These are phyloP conservation scores for Naganishia sp. DNA, from an alignment of 1,284 basidiomycete species.

Conservation along the genomic window DNA sequence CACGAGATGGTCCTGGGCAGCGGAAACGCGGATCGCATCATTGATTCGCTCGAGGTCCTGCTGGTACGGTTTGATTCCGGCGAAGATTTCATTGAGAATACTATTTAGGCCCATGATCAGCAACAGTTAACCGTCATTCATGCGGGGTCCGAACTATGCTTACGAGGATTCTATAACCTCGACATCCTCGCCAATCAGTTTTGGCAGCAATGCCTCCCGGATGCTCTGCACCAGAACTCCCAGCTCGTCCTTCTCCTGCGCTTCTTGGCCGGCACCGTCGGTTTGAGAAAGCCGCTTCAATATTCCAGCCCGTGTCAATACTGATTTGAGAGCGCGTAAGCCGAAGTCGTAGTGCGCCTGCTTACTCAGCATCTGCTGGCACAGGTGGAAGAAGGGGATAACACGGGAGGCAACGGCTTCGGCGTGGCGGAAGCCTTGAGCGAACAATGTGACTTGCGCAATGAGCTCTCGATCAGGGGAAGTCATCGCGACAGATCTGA, in stretches of 20 bases:
- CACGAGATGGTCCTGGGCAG: slow-evolving; percentile 79
- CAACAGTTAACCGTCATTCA: not conserved
- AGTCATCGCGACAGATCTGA: slow-evolving; percentile 93
- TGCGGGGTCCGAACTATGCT: slow-evolving; percentile 38
- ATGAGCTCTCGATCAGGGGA: slow-evolving; percentile 97
- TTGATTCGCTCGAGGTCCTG: slow-evolving; percentile 81
- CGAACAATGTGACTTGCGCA: slow-evolving; percentile 98
- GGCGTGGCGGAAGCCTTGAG: slow-evolving; percentile 97
- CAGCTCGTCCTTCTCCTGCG: slow-evolving; percentile 70
- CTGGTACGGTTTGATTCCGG: slow-evolving; percentile 89
- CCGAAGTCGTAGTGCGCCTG: slow-evolving; percentile 99
- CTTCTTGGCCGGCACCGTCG: slow-evolving; percentile 53
- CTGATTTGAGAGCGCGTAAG: slow-evolving; percentile 93
- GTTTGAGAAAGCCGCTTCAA: slow-evolving; percentile 62
- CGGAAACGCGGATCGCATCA: slow-evolving; percentile 82
- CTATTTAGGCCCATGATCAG: slow-evolving; percentile 55
- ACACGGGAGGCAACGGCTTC: slow-evolving; percentile 95
- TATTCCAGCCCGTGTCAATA: slow-evolving; percentile 94
- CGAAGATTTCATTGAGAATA: slow-evolving; percentile 95
- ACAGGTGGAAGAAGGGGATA: slow-evolving; percentile 98
- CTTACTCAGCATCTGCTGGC: slow-evolving; percentile 91
- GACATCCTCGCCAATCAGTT: slow-evolving; percentile 96
- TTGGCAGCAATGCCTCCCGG: slow-evolving; percentile 98
- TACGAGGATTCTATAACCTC: slow-evolving; percentile 80
- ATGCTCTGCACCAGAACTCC: slow-evolving; percentile 98